Base-by-base conservation (phyloP, 768 basidiomycete species). In the Suillus lakei region DNA sequence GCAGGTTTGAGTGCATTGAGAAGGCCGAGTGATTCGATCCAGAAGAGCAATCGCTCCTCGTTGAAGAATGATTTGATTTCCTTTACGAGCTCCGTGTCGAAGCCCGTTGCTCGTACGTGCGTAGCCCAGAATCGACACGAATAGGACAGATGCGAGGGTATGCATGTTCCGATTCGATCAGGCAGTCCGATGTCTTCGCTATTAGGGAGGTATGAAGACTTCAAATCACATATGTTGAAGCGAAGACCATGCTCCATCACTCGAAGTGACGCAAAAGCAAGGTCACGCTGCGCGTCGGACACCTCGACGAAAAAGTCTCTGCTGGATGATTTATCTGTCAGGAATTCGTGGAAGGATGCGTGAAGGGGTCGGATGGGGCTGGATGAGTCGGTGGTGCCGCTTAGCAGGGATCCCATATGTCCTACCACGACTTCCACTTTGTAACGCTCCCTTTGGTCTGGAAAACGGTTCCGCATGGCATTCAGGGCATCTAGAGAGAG, bases 191-290 rank as follows among this genome's bases (percentile, higher is more conserved):
- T 16, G 15, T 78, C 62, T 13, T 79, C 68, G 26, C 51, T 53
- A 63, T 81, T 78, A 9, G 41, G 67, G 15, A 70, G 26, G 58
- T 75, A 72, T 3, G 79, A 80, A 12, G 71, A 74, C 41, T 71
- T 65, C 12, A 81, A 62, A 9, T 74, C 30, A 64, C 74, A 77
- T 15, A 81, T 78, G 61, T 81, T 79, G 70, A 82, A 81, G 54
- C 65, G 64, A 32, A 80, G 75, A 4, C 62, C 67, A 5, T 63
- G 50, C 6, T 73, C 66, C 79, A 81, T 76, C 16, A 74, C 62
- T 2, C 60, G 53, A 6, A 81, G 60, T 12, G 69, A 75, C 9
- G 56, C 64, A 38, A 53, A 28, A 18, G 67, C 67, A 28, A 69
- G 46, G 23, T 39, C 1, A 5, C 39, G 15, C 15, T 64, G 39